These are phyloP conservation scores for Pythium brachiatum DNA, from an alignment of 352 stramenopile genomes.

Conservation along the genomic window DNA sequence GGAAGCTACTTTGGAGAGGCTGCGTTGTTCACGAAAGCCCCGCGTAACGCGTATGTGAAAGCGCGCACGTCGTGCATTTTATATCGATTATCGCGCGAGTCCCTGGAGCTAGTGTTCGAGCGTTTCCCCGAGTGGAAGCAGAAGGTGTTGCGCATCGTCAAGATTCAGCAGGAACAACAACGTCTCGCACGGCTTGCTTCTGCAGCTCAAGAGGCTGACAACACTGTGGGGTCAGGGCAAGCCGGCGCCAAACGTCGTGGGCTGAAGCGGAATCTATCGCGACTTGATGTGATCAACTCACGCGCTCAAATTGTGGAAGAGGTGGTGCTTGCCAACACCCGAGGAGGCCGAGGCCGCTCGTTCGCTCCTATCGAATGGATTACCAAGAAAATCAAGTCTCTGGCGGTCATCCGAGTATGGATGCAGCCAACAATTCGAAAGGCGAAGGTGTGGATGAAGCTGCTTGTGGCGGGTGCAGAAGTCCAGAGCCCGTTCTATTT, in stretches of 20 bases:
- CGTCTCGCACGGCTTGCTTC: slow-evolving; percentile 39
- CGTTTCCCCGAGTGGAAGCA: slow-evolving; percentile 61
- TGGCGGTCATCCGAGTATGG: neutral
- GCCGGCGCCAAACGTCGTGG: slow-evolving; percentile 4
- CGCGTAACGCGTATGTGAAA: slow-evolving; percentile 38
- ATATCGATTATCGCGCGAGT: slow-evolving; percentile 44
- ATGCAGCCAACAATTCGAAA: neutral
- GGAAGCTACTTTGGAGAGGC: slow-evolving; percentile 60
- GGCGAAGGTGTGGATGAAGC: neutral
- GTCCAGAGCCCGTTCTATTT: slow-evolving; percentile 61
- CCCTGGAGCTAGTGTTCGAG: slow-evolving; percentile 60
- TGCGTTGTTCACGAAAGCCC: slow-evolving; percentile 43
- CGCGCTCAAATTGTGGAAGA: slow-evolving; percentile 50
- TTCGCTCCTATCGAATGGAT: slow-evolving; percentile 5
- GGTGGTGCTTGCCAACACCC: slow-evolving; percentile 36
- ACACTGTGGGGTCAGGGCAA: neutral
- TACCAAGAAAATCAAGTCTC: neutral
- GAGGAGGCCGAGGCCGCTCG: slow-evolving; percentile 17
- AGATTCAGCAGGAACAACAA: slow-evolving; percentile 62
- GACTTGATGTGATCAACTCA: slow-evolving; percentile 48
- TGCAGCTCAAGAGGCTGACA: slow-evolving; percentile 31
- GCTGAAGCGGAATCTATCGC: slow-evolving; percentile 29
- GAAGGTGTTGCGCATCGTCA: slow-evolving; percentile 52
- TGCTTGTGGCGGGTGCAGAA: slow-evolving; percentile 38
- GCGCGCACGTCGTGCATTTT: slow-evolving; percentile 59